Evolutionary conservation across 352 stramenopile species (phyloP).

Genomic region (Pythium aphanidermatum): DNA sequence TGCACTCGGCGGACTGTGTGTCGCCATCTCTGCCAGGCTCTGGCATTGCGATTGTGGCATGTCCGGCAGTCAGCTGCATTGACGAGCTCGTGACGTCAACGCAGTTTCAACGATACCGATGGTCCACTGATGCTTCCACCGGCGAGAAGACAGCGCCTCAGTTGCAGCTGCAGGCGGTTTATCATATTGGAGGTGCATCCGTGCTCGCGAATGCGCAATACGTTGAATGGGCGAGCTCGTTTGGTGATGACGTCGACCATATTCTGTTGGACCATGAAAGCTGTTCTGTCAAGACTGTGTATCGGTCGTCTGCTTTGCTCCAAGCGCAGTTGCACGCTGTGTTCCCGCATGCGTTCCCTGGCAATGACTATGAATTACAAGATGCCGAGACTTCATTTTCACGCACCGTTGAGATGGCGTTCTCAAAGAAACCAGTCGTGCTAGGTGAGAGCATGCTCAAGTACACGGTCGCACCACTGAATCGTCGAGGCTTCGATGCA

Average conservation of each 20-base stretch:
- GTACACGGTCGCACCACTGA: constrained; percentile 47
- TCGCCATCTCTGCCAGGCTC: constrained; percentile 47
- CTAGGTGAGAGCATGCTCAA: constrained; percentile 70
- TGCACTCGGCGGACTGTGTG: constrained; percentile 66
- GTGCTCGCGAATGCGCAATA: constrained; percentile 62
- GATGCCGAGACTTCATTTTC: constrained; percentile 33
- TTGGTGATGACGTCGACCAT: constrained; percentile 53
- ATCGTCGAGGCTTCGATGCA: constrained; percentile 57
- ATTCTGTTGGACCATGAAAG: constrained; percentile 42
- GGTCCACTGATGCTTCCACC: neutral
- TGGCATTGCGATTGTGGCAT: constrained; percentile 49
- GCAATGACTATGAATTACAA: constrained; percentile 38
- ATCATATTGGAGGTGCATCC: constrained; percentile 39
- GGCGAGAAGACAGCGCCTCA: constrained; percentile 19
- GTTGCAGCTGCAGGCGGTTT: constrained; percentile 54
- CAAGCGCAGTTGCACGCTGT: constrained; percentile 64
- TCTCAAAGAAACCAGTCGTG: constrained; percentile 25
- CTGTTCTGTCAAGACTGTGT: constrained; percentile 64
- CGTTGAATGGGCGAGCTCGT: constrained; percentile 41
- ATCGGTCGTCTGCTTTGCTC: constrained; percentile 59
- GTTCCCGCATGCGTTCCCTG: constrained; percentile 55
- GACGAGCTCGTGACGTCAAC: constrained; percentile 37
- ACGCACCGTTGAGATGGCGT: constrained; percentile 18
- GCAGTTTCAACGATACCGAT: constrained; percentile 41
- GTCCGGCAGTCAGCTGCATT: constrained; percentile 54